A percentile compares a stretch with the other conserved stretches of the same genome.
These are phyloP conservation scores for Xylaria cubensis DNA, from an alignment of 495 filamentous ascomycete genomes.

Conservation along the genomic window DNA sequence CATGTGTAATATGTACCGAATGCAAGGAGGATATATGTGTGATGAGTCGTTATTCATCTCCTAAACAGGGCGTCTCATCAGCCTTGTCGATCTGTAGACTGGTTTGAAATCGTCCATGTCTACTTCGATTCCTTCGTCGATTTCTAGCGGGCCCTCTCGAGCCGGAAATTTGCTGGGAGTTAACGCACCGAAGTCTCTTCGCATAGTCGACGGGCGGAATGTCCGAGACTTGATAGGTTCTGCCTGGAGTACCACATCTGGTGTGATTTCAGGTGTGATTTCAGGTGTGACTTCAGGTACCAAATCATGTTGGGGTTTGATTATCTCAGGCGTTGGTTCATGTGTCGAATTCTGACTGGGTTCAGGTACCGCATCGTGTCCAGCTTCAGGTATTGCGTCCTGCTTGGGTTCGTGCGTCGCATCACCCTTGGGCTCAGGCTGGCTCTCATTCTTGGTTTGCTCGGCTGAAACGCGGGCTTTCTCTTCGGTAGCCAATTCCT, in stretches of 20 bases:
- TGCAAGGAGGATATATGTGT: background rate
- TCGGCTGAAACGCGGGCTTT: slow-evolving; percentile 59
- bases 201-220: slow-evolving; percentile 45
- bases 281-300: background rate
- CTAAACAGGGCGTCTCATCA: slow-evolving; percentile 31
- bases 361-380: background rate
- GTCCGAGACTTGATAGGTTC: slow-evolving; percentile 38
- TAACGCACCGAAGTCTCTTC: slow-evolving; percentile 35
- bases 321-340: background rate
- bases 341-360: background rate
- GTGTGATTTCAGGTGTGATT: background rate
- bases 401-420: background rate
- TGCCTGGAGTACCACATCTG: slow-evolving; percentile 11
- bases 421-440: slow-evolving; percentile 26
- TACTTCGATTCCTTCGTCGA: slow-evolving; percentile 48
- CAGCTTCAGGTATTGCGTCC: background rate
- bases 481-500: slow-evolving; percentile 63
- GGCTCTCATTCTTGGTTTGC: slow-evolving; percentile 34
- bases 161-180: slow-evolving; percentile 36
- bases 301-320: background rate
- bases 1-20: slow-evolving; percentile 1
- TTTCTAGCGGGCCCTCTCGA: slow-evolving; percentile 35
- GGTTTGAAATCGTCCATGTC: slow-evolving; percentile 46
- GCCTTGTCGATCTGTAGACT: slow-evolving; percentile 35
- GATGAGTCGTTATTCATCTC: slow-evolving; percentile 24